Evolutionary conservation across 1,284 basidiomycete species (phyloP), one percentile per base, ranked within the genome.

Genomic region (Naganishia albida): DNA sequence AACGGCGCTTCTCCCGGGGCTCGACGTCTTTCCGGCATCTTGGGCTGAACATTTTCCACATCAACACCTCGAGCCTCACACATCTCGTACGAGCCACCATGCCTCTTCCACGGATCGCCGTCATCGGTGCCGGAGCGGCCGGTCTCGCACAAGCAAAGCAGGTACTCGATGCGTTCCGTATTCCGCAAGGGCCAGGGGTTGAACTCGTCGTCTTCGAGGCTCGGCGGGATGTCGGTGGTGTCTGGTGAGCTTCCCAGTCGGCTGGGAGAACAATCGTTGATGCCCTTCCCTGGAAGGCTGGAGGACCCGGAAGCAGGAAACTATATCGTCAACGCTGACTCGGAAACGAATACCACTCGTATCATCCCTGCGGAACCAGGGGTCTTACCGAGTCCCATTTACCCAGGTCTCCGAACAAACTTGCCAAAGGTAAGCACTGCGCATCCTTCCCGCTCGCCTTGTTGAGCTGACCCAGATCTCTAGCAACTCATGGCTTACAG

Each of bases 101-200:
- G n/a, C 30, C 28, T 34, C 16, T 7, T 53, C 30, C 18, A 46
- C 68, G 73, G 26, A 71, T 82, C 20, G 80, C 78, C 4, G 70
- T 83, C 39, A 75, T 83, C 18, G 81, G 81, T 15, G 78, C 73
- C 0, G 81, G 81, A 15, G 73, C 78, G 18, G 70, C 77, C 0
- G 81, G 81, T 0, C 70, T 83, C 13, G 73, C 77, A 0, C 77
- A 78, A 26, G 72, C 78, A 7, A 74, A 77, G 50, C 78, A 82
- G 63, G 66, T 79, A 2, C 68, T 77, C 7, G 71, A 75, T 18
- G 72, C 74, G 0, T 78, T 74, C 46, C 53, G 59, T 0, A 62
- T 68, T 10, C 56, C 67, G 0, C 54, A 64, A 7, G 55, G 28
- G 8, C 44, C 0, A 3, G 12, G 46, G 0, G 68, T 67, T 20